Evolutionary conservation across 164 flowering plant species (phyloP).

Genomic region (Cinnamomum micranthum): DNA sequence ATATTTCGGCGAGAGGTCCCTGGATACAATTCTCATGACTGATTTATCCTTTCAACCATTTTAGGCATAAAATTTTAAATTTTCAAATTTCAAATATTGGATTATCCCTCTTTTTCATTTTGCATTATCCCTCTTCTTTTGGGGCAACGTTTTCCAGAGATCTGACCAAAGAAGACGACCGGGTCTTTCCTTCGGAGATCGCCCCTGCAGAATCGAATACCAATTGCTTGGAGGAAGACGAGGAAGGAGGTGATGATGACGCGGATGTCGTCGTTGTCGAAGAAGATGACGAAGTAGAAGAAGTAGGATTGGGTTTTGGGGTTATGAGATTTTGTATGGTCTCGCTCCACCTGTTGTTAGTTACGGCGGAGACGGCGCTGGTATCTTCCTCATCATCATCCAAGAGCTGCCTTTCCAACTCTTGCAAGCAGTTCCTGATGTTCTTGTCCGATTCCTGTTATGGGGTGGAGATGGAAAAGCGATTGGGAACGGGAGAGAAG

Average conservation of each 20-base stretch:
- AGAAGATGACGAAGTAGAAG: constrained; percentile 35
- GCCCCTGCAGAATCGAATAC: constrained; percentile 63
- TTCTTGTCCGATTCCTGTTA: constrained; percentile 44
- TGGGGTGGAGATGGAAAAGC: background rate
- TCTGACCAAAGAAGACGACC: too few species aligned
- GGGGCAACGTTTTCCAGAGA: too few species aligned
- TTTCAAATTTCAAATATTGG: too few species aligned
- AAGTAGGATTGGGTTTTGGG: constrained; percentile 22
- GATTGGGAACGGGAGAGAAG: constrained; percentile 11
- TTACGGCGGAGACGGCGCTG: constrained; percentile 46
- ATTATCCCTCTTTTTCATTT: too few species aligned
- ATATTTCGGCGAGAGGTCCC: too few species aligned
- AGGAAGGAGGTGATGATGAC: constrained; percentile 1
- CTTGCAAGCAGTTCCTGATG: constrained; percentile 56
- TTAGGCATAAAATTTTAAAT: too few species aligned
- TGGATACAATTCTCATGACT: too few species aligned
- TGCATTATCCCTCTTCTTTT: too few species aligned
- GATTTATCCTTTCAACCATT: too few species aligned
- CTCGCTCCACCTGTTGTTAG: constrained; percentile 81
- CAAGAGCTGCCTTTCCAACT: constrained; percentile 68
- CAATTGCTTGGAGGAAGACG: constrained; percentile 37
- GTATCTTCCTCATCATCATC: constrained; percentile 49
- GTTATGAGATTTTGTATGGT: constrained; percentile 52
- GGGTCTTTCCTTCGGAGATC: constrained; percentile 53
- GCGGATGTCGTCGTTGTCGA: constrained; percentile 24